Evolutionary conservation across 2,329 filamentous ascomycete genomes (phyloP).

Genomic region (Ascochyta lentis): DNA sequence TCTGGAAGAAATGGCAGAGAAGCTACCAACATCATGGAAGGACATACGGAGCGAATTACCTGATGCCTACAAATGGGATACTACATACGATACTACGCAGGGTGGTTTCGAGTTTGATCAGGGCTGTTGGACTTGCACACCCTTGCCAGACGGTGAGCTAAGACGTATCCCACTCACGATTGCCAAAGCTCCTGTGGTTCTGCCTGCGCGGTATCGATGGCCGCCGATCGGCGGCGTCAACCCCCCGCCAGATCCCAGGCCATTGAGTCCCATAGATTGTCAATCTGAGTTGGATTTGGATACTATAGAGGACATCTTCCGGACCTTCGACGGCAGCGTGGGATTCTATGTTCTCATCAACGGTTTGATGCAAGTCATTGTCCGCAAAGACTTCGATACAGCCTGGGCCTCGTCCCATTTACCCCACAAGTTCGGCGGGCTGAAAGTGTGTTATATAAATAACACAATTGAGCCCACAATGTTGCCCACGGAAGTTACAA

Average conservation of each 20-base stretch:
- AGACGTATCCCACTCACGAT: background rate
- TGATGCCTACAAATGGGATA: background rate
- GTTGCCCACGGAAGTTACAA: background rate
- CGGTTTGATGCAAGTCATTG: background rate
- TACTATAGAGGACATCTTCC: background rate
- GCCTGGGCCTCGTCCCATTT: background rate
- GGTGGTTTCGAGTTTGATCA: too few relatives aligned
- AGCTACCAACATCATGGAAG: too few relatives aligned
- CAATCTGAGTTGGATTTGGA: background rate
- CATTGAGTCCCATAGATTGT: background rate
- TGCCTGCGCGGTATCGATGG: background rate
- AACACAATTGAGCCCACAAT: background rate
- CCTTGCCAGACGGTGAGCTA: background rate
- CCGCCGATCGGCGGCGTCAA: background rate
- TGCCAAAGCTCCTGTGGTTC: background rate
- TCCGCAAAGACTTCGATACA: background rate
- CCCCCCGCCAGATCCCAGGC: background rate
- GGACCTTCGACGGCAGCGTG: background rate
- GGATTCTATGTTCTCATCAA: background rate
- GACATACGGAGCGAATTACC: background rate
- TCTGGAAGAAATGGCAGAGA: too few relatives aligned
- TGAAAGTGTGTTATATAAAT: background rate
- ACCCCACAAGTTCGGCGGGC: background rate
- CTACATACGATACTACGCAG: background rate
- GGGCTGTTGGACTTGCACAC: background rate